Evolutionary conservation across 2,329 filamentous ascomycete species (phyloP).

Genomic region (Sporothrix globosa): DNA sequence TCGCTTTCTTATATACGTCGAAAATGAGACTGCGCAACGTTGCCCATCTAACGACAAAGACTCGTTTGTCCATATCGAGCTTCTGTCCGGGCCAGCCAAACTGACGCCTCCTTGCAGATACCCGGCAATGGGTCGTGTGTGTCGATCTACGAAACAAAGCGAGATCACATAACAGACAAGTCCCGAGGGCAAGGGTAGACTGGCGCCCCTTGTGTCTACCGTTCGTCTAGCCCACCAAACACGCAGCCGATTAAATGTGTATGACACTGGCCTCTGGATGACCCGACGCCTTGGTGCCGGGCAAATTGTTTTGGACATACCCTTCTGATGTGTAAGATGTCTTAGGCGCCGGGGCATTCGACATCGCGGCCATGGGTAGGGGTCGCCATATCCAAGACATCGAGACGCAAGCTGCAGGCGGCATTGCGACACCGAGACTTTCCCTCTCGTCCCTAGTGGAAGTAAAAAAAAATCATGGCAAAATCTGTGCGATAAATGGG

Average conservation of each 20-base stretch:
- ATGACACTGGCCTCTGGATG: neutral
- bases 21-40: neutral
- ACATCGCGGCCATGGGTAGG: slow-evolving; percentile 21
- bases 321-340: neutral
- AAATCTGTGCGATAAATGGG: neutral
- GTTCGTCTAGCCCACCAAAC: neutral
- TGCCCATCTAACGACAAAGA: neutral
- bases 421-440: slow-evolving; percentile 5
- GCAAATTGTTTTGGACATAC: neutral
- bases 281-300: slow-evolving; percentile 26
- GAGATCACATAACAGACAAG: slow-evolving; percentile 1
- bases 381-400: slow-evolving; percentile 17
- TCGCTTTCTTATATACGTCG: slow-evolving; percentile 18
- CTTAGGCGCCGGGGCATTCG: neutral
- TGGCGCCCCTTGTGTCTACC: neutral
- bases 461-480: neutral
- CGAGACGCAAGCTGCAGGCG: neutral
- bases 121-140: neutral
- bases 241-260: neutral
- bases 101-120: slow-evolving; percentile 22
- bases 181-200: neutral
- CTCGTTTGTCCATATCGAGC: neutral
- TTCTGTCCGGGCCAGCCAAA: neutral
- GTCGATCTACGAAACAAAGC: slow-evolving; percentile 12
- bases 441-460: neutral